These are phyloP conservation scores for Elongisporangium prolatum DNA, from an alignment of 352 stramenopile genomes.

Conservation along the genomic window DNA sequence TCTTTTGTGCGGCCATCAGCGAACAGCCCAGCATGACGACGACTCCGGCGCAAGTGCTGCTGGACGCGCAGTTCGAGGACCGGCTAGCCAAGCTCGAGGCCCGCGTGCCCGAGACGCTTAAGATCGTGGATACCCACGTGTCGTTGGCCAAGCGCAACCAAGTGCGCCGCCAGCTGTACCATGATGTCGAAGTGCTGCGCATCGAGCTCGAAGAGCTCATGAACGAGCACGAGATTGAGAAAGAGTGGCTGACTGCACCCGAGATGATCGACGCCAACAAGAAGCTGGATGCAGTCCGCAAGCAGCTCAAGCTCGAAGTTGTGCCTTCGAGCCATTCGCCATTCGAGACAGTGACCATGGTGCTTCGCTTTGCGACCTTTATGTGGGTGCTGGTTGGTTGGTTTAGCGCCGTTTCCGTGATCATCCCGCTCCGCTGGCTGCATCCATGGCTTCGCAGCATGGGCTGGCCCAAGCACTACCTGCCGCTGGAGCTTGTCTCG, in stretches of 20 bases:
- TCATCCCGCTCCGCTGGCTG: slow-evolving; percentile 65
- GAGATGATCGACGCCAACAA: slow-evolving; percentile 46
- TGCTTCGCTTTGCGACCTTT: slow-evolving; percentile 62
- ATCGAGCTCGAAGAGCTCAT: slow-evolving; percentile 77
- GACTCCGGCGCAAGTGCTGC: slow-evolving; percentile 50
- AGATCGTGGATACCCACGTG: slow-evolving; percentile 23
- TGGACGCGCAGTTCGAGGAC: slow-evolving; percentile 47
- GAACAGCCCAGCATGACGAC: slow-evolving; percentile 6
- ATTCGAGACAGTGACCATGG: slow-evolving; percentile 60
- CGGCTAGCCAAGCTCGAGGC: slow-evolving; percentile 48
- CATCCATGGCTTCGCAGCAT: slow-evolving; percentile 40
- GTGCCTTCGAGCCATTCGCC: slow-evolving; percentile 29
- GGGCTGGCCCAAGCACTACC: slow-evolving; percentile 71
- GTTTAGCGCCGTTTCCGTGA: slow-evolving; percentile 60
- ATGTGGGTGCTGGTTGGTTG: slow-evolving; percentile 65
- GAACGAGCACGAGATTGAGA: slow-evolving; percentile 60
- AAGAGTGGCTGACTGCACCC: slow-evolving; percentile 37
- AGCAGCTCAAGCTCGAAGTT: slow-evolving; percentile 60
- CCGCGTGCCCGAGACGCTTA: slow-evolving; percentile 38
- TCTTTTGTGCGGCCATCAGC: neutral
- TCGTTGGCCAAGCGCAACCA: slow-evolving; percentile 77
- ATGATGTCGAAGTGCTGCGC: slow-evolving; percentile 65
- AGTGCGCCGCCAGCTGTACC: slow-evolving; percentile 56
- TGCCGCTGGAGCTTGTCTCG: slow-evolving; percentile 72
- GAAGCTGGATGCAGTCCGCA: slow-evolving; percentile 57